Evolutionary conservation across 345 rosid species (phyloP).

Genomic region (Rhodamnia rubescens): DNA sequence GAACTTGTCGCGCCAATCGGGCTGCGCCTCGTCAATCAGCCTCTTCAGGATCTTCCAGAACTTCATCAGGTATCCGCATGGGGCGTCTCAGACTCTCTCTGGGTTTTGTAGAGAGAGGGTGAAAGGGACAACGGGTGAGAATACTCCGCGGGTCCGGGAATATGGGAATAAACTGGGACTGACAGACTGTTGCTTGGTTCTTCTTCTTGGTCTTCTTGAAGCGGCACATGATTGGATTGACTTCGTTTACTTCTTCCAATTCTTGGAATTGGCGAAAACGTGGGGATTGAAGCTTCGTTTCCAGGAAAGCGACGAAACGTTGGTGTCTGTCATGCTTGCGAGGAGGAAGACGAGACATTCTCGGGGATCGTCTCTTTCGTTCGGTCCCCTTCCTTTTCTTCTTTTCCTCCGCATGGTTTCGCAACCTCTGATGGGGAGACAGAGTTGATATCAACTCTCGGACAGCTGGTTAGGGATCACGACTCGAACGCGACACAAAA

Average conservation of each 20-base stretch:
- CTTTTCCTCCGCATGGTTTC: neutral
- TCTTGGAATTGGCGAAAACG: neutral
- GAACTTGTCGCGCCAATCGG: slow-evolving; percentile 57
- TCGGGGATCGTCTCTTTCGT: neutral
- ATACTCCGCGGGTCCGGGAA: neutral
- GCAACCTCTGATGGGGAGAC: neutral
- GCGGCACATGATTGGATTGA: neutral
- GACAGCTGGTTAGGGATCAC: neutral
- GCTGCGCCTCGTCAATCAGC: slow-evolving; percentile 43
- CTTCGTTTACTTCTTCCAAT: neutral
- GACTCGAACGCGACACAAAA: neutral
- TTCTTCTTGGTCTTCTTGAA: neutral
- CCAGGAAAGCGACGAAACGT: neutral
- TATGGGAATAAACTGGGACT: neutral
- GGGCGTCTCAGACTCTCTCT: neutral
- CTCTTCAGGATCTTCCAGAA: slow-evolving; percentile 52
- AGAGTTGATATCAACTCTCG: neutral
- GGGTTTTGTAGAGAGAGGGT: neutral
- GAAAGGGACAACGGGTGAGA: neutral
- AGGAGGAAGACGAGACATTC: neutral
- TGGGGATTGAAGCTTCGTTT: neutral
- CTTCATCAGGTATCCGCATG: slow-evolving; percentile 19
- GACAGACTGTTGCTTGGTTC: neutral
- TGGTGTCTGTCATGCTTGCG: neutral
- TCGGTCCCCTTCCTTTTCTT: neutral